Evolutionary conservation across 306 rosid genomes (phyloP), one percentile per base, ranked within the genome.

Genomic region (Oxytropis ochrocephala): DNA sequence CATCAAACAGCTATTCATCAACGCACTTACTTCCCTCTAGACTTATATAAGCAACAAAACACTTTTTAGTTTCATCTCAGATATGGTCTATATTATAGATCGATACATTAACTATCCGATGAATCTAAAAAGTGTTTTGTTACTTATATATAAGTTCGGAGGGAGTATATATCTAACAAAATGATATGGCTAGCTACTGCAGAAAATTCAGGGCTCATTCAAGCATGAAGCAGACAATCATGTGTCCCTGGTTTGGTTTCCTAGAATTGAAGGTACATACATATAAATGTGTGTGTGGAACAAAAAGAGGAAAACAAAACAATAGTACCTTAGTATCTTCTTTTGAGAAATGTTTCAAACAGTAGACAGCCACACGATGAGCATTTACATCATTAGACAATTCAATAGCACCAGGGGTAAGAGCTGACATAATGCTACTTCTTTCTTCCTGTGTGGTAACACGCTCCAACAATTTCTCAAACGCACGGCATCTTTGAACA

Each of bases 391-490:
- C 85, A 50, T 57, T 87, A 10, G 80, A 70, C 72, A 90, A 75
- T 24, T 42, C 58, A 58, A 49, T 76, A 50, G 65, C 80, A 75
- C 77, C 77, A 4, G 84, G 73, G 19, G 19, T 41, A 9, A 90
- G 49, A 63, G 85, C 84, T 7, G 59, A 14, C 77, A 83, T 65
- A 39, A 85, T 27, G 1, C 67, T 12, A 30, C 42, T 9, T 38
- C 78, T 13, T 76, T 87, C 91, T 51, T 71, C 44, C 55, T 42
- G 36, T 4, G 65, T 75, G 5, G 81, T 72, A 30, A 82, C 64
- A 75, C 75, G 64, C 69, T 80, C 81, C 78, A 87, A 46, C 49
- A 87, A 41, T 54, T 82, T 80, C 80, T 84, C 89, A 5, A 85
- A 81, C 58, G 77, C 58, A 0, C 88, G 82, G 61, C 75, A 57